Base-by-base conservation (phyloP, 2,329 filamentous ascomycete genomes). In the Apiospora marii region DNA sequence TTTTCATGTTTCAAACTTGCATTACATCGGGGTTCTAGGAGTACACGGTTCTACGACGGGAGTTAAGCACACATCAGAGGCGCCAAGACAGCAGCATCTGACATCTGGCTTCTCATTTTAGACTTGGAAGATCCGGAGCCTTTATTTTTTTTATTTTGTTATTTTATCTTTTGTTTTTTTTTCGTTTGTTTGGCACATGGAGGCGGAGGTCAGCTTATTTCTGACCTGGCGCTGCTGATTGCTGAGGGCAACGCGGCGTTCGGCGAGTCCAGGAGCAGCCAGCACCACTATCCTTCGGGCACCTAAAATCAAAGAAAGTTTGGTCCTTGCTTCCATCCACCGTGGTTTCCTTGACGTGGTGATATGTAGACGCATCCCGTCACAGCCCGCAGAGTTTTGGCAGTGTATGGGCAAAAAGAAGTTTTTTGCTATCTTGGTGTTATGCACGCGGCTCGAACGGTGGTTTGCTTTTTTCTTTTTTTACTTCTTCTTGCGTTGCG, bases 11-110 rank as follows among this genome's bases (percentile, higher is more conserved):
- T 34, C 67, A 49, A 69, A 69, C 27, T 69, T 69, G 67, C 67
- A 69, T 69, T 69, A 49, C 48, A 46, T 24, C 44, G 67, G 67
- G 67, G 67, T 69, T 69, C 67, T 49, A 69, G 67, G 67, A 69
- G 67, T 69, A 69, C 67, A 69, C 48, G 67, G 67, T 49, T 69
- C 34, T 24, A 69, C 27, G 67, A 48, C 44, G 67, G 34, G 48
- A 41, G 44, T 37, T 64, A 41, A 37, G 34, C 34, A 37, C 34
- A 41, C 58, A 64, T 64, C 58, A 41, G 58, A 64, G 10, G 58
- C 58, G 34, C 37, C 37, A 41, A 64, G 41, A 4, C 30, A 41
- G 58, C 34, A 37, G 34, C 34, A 41, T 41, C 58, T 37, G 58
- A 64, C 34, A 41, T n/a, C 58, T 64, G 58, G 34, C 58, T 41